Base-by-base conservation (phyloP, 306 rosid genomes). In the Begonia loranthoides region DNA sequence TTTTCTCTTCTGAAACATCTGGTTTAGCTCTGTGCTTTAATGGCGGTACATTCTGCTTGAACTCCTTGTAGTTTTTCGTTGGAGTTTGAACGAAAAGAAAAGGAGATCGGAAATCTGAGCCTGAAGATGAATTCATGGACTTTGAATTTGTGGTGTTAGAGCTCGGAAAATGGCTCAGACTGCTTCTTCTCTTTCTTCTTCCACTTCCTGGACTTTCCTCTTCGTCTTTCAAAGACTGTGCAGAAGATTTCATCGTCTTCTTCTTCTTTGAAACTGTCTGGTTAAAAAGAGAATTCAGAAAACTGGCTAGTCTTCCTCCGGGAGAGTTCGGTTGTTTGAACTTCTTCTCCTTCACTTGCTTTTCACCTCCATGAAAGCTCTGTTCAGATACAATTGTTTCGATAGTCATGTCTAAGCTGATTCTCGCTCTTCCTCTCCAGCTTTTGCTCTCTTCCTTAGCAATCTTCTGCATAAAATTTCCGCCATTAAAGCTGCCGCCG, bases 391-490 rank as follows among this genome's bases (percentile, higher is more conserved):
- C 70, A 1, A 39, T 49, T 12, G 50, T 68, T 74, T 88, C 81
- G 50, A 87, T 73, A n/a, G 96, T 94, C 76, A 92, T 67, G 66
- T 86, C 96, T 33, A 92, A 76, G 88, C 95, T 86, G 41, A 86
- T 83, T 67, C 99, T 78, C 13, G 73, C 88, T 41, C 47, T 10
- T 11, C 68, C 76, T 73, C 70, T 73, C 41, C 74, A 64, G 50
- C 58, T 70, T 12, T n/a, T 43, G 15, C 50, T 24, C 4, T 82
- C 94, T 49, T 89, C 84, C 59, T 70, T 79, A 56, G 54, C 57
- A 51, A 70, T 70, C 66, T 65, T 84, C 52, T 68, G 86, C 17
- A 81, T 52, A 13, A 46, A 28, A 52, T 53, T 72, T 34, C 60
- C 33, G 33, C 34, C 15, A 1, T 38, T 22, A 38, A 12, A 4